Conservation (phyloP, 1,284 basidiomycete genomes). For the Papiliotrema nemorosa region DNA sequence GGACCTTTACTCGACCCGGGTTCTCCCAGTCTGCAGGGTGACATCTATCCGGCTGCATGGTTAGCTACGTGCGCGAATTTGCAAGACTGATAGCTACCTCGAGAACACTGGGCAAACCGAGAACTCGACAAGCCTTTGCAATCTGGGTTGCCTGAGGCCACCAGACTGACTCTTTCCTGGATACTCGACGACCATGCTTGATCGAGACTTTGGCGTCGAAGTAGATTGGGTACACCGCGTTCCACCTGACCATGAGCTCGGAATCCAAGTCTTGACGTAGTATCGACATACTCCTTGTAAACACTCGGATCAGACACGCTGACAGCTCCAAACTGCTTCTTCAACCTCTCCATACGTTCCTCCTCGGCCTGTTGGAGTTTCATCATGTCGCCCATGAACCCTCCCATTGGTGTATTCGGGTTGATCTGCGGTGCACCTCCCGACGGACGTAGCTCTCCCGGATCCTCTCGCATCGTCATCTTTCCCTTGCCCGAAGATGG, state of each 20-base stretch:
- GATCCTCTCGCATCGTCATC: conserved; percentile 24
- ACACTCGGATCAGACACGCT: conserved; percentile 39
- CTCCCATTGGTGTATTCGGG: conserved; percentile 48
- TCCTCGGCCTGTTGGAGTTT: conserved; percentile 47
- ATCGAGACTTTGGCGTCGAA: conserved; percentile 91
- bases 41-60: conserved; percentile 59
- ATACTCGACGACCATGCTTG: conserved; percentile 75
- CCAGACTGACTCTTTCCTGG: conserved; percentile 77
- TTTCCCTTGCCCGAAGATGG: conserved; percentile 29
- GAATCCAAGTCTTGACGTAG: not conserved
- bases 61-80: not conserved
- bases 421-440: conserved; percentile 24
- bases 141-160: conserved; percentile 93
- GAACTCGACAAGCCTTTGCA: conserved; percentile 70
- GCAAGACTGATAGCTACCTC: conserved; percentile 56
- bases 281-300: conserved; percentile 42
- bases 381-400: conserved; percentile 51
- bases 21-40: conserved; percentile 98
- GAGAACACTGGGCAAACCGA: conserved; percentile 76
- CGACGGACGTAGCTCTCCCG: conserved; percentile 23
- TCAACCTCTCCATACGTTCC: conserved; percentile 42
- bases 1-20: conserved; percentile 85
- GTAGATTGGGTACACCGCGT: conserved; percentile 93
- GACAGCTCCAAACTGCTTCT: conserved; percentile 40
- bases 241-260: conserved; percentile 62